Base-by-base conservation (phyloP, 2,329 filamentous ascomycete genomes). In the Drechslerella coelobrocha region DNA sequence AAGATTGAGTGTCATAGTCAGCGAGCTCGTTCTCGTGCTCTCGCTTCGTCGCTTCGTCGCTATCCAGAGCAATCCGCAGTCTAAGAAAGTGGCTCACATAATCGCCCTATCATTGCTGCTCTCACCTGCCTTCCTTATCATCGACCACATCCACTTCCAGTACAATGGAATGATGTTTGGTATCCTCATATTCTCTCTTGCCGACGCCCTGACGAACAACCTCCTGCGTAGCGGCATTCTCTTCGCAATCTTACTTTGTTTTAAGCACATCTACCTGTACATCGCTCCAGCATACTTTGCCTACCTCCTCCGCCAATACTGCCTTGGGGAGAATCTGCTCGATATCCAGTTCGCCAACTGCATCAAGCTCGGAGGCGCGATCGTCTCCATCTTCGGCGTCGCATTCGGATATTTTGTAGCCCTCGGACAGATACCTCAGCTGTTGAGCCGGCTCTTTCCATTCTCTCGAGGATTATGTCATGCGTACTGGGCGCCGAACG, bases 261-360 rank as follows among this genome's bases (percentile, higher is more conserved):
- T 97, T 81, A 99, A 99, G 82, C 94, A 99, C 79, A 97, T 99
- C 74, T 96, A 97, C 79, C 87, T 97, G 37, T 99, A 99, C 79
- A 85, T 99, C 24, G 92, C 93, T 0, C 92, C 94, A 2, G 94
- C 94, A 26, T 99, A 96, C 80, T 96, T 97, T 77, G 89, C 97
- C 73, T 97, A 89, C 78, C 84, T 99, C 9, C 84, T 97, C n/a
- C 86, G 94, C 73, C 84, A 84, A 1, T 97, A 97, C 80, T 97
- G 94, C 77, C 83, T 99, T 12, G 90, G 90, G 34, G 86, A 86
- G 75, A 92, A 88, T 0, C 82, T 92, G 51, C 89, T 96, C 75
- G 84, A 85, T 29, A 88, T 95, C 68, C 87, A 86, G 73, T 87
- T 94, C 73, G 78, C 84, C 69, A 97, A 97, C 78, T 89, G 86